Conservation (phyloP, 129 eudicot genomes). For the Artemisia argyi region DNA sequence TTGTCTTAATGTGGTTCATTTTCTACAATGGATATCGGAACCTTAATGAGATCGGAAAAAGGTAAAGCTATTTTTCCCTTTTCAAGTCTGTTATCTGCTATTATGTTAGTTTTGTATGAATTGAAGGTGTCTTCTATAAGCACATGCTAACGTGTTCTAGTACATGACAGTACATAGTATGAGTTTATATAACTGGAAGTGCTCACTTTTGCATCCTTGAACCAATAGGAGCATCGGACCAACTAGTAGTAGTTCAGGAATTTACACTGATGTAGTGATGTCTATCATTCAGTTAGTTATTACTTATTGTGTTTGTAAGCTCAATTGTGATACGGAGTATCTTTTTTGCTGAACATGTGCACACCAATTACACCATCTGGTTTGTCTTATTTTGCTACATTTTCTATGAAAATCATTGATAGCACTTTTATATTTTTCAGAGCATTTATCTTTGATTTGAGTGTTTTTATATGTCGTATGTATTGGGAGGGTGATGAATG, state of each 20-base stretch:
- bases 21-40: slow-evolving; percentile 56
- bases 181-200: too few species aligned
- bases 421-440: not conserved
- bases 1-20: slow-evolving; percentile 74
- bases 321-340: too few species aligned
- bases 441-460: not conserved
- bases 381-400: not conserved
- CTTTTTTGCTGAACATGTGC: not conserved
- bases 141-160: too few species aligned
- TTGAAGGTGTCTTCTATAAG: too few species aligned
- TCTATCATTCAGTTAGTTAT: not conserved
- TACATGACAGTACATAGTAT: too few species aligned
- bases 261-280: not conserved
- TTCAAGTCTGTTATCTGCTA: not conserved
- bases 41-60: slow-evolving; percentile 46
- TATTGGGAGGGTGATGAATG: not conserved
- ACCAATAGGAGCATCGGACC: too few species aligned
- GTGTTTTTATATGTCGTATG: not conserved
- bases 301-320: not conserved
- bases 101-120: too few species aligned
- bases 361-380: not conserved
- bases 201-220: too few species aligned
- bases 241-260: too few species aligned
- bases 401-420: not conserved
- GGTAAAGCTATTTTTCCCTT: slow-evolving; percentile 36